Base-by-base conservation (phyloP, 2,329 filamentous ascomycete species). In the Penicillium sp. region DNA sequence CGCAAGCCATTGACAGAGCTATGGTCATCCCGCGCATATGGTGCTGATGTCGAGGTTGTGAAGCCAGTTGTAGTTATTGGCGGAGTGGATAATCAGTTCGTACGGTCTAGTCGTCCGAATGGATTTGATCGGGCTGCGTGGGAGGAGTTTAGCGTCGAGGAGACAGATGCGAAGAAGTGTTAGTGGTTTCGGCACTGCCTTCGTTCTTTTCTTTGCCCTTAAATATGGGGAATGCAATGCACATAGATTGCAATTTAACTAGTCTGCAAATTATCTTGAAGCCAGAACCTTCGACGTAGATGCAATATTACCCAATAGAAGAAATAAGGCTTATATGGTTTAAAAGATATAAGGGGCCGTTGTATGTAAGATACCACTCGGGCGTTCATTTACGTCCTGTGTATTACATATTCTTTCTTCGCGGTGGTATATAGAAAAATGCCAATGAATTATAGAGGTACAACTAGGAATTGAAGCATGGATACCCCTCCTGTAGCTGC, bases 71-170 rank as follows among this genome's bases (percentile, higher is more conserved):
- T 78, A 9, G 68, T 72, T 49, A 75, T 82, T 41, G 77, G 79
- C 35, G 79, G 78, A 0, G 77, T 79, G 13, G 79, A 80, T 67
- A 81, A 80, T 64, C 75, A 74, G 29, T 82, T 81, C 61, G 59
- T 78, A 31, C 73, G 80, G 42, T 78, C 76, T 45, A 78, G 78
- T 58, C 75, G 80, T 56, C 82, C 82, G 5, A 84, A 84, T 69
- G 82, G 81, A 2, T 78, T 72, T 33, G 81, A 84, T 69, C 65
- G 67, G 41, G 73, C 82, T 4, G 77, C 70, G 15, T 84, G 82
- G 82, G 70, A 76, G 19, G 72, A 67, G 33, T 74, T 74, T 35
- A 51, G 54, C 36, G 41, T 55, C 31, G 51, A 64, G 10, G 67
- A 72, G 41, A 67, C 63, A 5, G 72, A 75, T 64, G 55, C 53